These are phyloP conservation scores for Vitis hybrid DNA, from an alignment of 177 flowering plant species.

Conservation along the genomic window DNA sequence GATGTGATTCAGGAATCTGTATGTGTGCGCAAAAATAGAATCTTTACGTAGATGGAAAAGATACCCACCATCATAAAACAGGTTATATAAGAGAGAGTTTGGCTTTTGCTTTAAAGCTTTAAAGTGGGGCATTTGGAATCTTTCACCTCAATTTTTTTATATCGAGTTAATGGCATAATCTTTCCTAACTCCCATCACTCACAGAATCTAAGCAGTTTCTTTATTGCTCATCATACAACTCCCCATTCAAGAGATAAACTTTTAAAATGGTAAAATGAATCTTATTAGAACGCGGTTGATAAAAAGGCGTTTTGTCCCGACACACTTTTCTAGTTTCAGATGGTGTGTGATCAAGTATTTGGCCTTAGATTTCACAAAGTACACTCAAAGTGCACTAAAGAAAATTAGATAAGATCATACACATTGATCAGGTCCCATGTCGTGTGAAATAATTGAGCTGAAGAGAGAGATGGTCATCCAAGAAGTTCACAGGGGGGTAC, in stretches of 20 bases:
- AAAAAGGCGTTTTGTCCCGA: neutral
- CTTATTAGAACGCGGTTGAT: slow-evolving; percentile 4
- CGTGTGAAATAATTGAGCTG: neutral
- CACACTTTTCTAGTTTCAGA: neutral
- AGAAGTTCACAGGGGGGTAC: no score
- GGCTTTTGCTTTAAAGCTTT: slow-evolving; percentile 14
- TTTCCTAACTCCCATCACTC: slow-evolving; percentile 15
- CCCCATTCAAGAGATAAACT: slow-evolving; percentile 6
- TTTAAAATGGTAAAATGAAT: slow-evolving; percentile 11
- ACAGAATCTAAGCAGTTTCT: slow-evolving; percentile 7
- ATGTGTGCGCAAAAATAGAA: no score
- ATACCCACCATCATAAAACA: slow-evolving; percentile 5
- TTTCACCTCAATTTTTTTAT: neutral
- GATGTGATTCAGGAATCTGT: no score
- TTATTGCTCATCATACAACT: neutral
- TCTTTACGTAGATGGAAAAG: neutral
- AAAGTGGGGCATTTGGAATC: slow-evolving; percentile 6
- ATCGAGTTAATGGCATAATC: neutral
- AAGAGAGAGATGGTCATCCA: no score
- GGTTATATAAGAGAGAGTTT: slow-evolving; percentile 6
- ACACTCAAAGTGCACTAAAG: neutral
- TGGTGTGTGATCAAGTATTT: neutral
- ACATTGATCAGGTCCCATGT: neutral
- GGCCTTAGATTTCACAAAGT: neutral
- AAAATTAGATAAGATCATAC: neutral